Evolutionary conservation across 2,329 filamentous ascomycete species (phyloP).

Genomic region (Penicillium sp.): DNA sequence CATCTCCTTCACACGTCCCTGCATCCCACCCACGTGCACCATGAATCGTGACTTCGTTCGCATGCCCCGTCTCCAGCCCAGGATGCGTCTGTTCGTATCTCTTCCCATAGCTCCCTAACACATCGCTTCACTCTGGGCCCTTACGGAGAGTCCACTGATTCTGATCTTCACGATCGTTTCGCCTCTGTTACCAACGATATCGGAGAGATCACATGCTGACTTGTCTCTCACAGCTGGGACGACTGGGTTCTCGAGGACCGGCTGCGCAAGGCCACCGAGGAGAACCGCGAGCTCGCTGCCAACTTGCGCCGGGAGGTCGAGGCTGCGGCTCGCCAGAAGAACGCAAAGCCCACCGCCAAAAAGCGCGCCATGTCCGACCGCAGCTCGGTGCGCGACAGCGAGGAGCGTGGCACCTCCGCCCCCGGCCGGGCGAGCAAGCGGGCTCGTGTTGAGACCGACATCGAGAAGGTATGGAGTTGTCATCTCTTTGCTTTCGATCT

Average conservation of each 20-base stretch:
- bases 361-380: constrained; percentile 46
- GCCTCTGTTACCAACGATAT: not conserved
- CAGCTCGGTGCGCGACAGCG: constrained; percentile 47
- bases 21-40: not conserved
- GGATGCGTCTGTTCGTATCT: not conserved
- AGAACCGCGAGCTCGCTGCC: constrained; percentile 84
- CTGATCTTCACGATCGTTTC: not conserved
- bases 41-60: not conserved
- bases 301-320: constrained; percentile 49
- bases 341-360: constrained; percentile 39
- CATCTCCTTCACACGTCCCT: not conserved
- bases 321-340: constrained; percentile 37
- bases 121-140: not conserved
- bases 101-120: not conserved
- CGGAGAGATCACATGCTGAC: constrained; percentile 1
- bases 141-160: not conserved
- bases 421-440: constrained; percentile 48
- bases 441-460: constrained; percentile 49
- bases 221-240: constrained; percentile 69
- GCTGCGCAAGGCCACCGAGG: constrained; percentile 89
- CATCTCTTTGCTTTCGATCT: not conserved
- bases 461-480: constrained; percentile 48
- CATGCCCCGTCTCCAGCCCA: not conserved
- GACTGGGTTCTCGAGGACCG: constrained; percentile 96
- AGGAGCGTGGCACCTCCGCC: constrained; percentile 48